These are phyloP conservation scores for Setomelanomma holmii DNA, from an alignment of 2,329 filamentous ascomycete species.

Conservation along the genomic window DNA sequence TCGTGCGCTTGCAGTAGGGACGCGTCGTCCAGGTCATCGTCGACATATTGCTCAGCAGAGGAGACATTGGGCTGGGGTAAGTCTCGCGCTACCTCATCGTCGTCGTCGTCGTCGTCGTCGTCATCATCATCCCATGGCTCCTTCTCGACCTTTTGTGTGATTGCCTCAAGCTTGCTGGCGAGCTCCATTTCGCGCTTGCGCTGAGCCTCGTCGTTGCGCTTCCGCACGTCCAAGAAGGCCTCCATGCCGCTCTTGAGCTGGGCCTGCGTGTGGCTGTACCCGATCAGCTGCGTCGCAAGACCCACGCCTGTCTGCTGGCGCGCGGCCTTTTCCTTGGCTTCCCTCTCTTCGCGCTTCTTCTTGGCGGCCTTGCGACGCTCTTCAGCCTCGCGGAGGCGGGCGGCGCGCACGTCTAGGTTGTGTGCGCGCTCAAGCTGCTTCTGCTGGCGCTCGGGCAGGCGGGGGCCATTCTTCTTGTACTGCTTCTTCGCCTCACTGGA, in stretches of 20 bases:
- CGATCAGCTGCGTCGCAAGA: constrained; percentile 48
- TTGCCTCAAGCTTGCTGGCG: constrained; percentile 26
- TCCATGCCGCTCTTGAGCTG: constrained; percentile 49
- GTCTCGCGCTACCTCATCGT: constrained; percentile 16
- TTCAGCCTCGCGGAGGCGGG: constrained; percentile 42
- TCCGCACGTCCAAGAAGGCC: constrained; percentile 39
- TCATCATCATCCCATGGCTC: constrained; percentile 44
- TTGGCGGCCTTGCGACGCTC: constrained; percentile 35
- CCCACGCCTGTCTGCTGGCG: constrained; percentile 42
- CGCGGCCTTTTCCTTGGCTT: constrained; percentile 38
- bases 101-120: constrained; percentile 12
- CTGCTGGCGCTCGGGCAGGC: constrained; percentile 32
- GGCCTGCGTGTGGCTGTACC: constrained; percentile 48
- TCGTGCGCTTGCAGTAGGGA: constrained; percentile 39
- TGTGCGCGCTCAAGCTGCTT: constrained; percentile 40
- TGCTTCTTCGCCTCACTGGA: constrained; percentile 43
- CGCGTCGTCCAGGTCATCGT: constrained; percentile 45
- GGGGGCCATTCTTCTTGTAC: constrained; percentile 39
- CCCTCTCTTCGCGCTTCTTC: constrained; percentile 41
- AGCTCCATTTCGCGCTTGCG: constrained; percentile 26
- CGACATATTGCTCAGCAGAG: constrained; percentile 25
- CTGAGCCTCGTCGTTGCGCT: constrained; percentile 29
- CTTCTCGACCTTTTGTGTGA: constrained; percentile 32
- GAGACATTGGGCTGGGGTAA: constrained; percentile 14
- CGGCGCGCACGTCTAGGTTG: constrained; percentile 44